These are phyloP conservation scores for Suhomyces choctaworum DNA, from an alignment of 1,139 yeast genomes.

Conservation along the genomic window DNA sequence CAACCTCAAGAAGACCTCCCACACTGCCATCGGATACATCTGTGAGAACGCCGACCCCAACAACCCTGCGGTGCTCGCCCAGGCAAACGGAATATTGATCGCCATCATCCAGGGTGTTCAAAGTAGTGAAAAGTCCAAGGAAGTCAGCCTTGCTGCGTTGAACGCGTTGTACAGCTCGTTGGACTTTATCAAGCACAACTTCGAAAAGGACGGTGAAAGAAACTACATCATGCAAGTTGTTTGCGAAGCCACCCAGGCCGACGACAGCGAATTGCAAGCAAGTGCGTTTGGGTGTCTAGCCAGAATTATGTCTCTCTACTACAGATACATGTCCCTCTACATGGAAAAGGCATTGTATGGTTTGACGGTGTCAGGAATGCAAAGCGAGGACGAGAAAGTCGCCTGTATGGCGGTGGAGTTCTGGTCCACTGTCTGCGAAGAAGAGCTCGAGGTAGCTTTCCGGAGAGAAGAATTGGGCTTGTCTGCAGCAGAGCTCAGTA, in stretches of 20 bases:
- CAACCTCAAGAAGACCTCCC: conserved; percentile 80
- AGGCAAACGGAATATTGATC: conserved; percentile 88
- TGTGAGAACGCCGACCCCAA: conserved; percentile 93
- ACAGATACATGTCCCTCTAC: conserved; percentile 85
- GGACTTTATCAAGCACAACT: conserved; percentile 84
- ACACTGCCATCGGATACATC: conserved; percentile 89
- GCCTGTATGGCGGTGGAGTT: conserved; percentile 99
- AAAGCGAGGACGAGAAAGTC: conserved; percentile 78
- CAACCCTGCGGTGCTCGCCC: conserved; percentile 75
- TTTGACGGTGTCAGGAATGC: conserved; percentile 90
- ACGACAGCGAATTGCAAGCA: conserved; percentile 79
- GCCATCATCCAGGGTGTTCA: conserved; percentile 98
- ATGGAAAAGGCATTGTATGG: conserved; percentile 97
- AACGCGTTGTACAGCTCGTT: conserved; percentile 89
- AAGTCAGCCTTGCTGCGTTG: conserved; percentile 85
- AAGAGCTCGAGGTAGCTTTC: conserved; percentile 77
- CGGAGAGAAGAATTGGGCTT: conserved; percentile 60
- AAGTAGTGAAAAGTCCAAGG: conserved; percentile 67
- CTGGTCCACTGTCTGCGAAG: conserved; percentile 98
- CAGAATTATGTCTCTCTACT: conserved; percentile 86
- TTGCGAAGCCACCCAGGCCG: conserved; percentile 95
- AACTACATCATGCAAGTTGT: conserved; percentile 98
- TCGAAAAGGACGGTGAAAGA: conserved; percentile 91
- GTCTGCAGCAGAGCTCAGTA: conserved; percentile 41
- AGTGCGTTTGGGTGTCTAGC: conserved; percentile 96